phyloP scores from a whole-genome alignment of 2,329 filamentous ascomycete species.

The Drechslerella stenobrocha region DNA sequence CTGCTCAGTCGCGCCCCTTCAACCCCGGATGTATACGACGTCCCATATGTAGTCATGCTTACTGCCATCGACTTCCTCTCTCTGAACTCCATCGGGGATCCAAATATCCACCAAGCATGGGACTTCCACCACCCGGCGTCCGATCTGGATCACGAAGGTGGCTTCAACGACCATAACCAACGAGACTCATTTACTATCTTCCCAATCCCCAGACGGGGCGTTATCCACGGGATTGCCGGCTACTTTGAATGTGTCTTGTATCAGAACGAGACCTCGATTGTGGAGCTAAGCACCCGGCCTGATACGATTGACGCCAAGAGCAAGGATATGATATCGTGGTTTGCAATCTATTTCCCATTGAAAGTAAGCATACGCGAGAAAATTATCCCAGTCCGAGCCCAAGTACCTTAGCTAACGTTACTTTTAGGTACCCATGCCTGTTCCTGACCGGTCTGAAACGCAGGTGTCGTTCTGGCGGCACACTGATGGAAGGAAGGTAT shows the following conservation, averaged over 20 bases:
- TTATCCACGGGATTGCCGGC: conserved; percentile 86
- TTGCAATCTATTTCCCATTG: conserved; percentile 95
- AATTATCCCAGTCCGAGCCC: conserved; percentile 2
- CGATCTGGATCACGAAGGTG: conserved; percentile 67
- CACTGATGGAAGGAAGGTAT: conserved; percentile 92
- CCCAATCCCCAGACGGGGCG: conserved; percentile 74
- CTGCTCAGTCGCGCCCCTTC: conserved; percentile 64
- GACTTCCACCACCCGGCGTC: conserved; percentile 72
- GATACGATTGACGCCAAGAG: conserved; percentile 90
- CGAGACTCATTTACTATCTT: conserved; percentile 79
- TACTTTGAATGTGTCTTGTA: conserved; percentile 99
- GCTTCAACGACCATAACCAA: conserved; percentile 87
- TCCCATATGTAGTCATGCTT: conserved; percentile 91
- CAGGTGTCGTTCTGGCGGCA: conserved; percentile 94
- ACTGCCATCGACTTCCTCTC: conserved; percentile 86
- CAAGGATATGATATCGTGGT: conserved; percentile 98
- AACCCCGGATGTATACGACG: conserved; percentile 72
- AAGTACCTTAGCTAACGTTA: conserved; percentile 6
- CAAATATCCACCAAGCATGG: conserved; percentile 75
- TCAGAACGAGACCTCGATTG: conserved; percentile 61
- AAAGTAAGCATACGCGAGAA: conserved; percentile 65
- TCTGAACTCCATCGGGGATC: conserved; percentile 62
- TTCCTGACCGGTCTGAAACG: conserved; percentile 80
- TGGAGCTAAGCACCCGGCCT: conserved; percentile 90
- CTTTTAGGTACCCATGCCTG: conserved; percentile 75